A percentile compares a stretch with the other conserved stretches of the same genome.
phyloP scores from a whole-genome alignment of 129 eudicot species.

The Chrysanthemum lavandulifolium region DNA sequence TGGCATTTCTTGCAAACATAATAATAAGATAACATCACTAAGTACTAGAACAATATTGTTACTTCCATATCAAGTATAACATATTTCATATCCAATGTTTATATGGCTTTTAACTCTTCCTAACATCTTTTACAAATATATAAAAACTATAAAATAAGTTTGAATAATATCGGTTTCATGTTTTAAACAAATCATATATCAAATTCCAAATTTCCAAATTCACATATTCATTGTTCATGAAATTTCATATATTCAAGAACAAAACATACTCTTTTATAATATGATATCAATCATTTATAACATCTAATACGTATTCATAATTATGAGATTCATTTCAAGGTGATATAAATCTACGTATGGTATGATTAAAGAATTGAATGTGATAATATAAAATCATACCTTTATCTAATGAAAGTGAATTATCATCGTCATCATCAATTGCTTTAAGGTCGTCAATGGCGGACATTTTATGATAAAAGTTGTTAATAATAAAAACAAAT shows the following conservation, averaged over 20 bases:
- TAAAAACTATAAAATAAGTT: not conserved
- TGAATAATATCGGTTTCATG: not conserved
- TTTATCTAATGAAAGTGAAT: constrained; percentile 1
- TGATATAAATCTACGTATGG: not conserved
- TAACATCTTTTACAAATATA: not conserved
- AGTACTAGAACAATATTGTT: not conserved
- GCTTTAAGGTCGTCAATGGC: constrained; percentile 16
- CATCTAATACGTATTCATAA: not conserved
- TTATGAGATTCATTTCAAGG: not conserved
- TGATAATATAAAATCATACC: not conserved
- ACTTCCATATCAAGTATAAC: not conserved
- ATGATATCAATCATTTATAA: not conserved
- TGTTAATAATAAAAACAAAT: not conserved
- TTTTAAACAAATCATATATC: not conserved
- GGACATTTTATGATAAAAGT: constrained; percentile 14
- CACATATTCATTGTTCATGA: not conserved
- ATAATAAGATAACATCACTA: too few species aligned
- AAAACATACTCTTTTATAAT: too few species aligned
- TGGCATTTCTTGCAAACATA: too few species aligned
- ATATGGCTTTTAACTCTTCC: not conserved
- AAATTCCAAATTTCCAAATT: not conserved
- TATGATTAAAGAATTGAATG: not conserved
- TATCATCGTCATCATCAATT: constrained; percentile 6
- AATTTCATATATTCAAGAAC: not conserved
- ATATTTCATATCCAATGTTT: not conserved